Percentiles rank a stretch among this genome's conserved stretches.
Conservation (phyloP, 139 green algal species). For the Ulvella scutata region DNA sequence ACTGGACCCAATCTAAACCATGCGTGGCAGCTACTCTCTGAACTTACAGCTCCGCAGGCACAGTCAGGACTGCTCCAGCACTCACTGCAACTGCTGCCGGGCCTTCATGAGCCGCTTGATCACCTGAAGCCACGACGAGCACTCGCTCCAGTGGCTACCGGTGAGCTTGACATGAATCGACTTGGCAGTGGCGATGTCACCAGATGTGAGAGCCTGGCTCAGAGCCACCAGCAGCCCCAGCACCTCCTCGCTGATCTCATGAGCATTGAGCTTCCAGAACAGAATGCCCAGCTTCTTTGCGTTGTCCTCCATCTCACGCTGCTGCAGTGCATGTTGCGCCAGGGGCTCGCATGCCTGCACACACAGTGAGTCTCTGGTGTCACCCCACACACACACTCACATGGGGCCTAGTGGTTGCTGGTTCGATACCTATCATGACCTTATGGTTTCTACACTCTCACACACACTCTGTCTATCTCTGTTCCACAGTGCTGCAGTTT, state of each 20-base stretch:
- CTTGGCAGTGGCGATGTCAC: constrained; percentile 58
- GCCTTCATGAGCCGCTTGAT: constrained; percentile 91
- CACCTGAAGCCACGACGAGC: constrained; percentile 70
- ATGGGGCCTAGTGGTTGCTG: no score
- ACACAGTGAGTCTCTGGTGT: background rate
- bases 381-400: background rate
- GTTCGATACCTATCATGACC: no score
- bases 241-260: constrained; percentile 51
- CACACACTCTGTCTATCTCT: no score
- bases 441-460: no score
- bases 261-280: constrained; percentile 76
- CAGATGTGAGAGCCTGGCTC: constrained; percentile 51
- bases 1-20: no score
- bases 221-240: constrained; percentile 62
- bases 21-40: no score
- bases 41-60: no score
- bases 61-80: background rate
- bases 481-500: background rate
- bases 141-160: constrained; percentile 89
- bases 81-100: constrained; percentile 19
- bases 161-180: constrained; percentile 70
- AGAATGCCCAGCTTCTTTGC: constrained; percentile 68
- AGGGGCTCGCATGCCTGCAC: constrained; percentile 12
- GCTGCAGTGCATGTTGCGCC: background rate
- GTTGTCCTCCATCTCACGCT: constrained; percentile 91